Conservation (phyloP, 2,329 filamentous ascomycete genomes). For the Epichloe amarillans region DNA sequence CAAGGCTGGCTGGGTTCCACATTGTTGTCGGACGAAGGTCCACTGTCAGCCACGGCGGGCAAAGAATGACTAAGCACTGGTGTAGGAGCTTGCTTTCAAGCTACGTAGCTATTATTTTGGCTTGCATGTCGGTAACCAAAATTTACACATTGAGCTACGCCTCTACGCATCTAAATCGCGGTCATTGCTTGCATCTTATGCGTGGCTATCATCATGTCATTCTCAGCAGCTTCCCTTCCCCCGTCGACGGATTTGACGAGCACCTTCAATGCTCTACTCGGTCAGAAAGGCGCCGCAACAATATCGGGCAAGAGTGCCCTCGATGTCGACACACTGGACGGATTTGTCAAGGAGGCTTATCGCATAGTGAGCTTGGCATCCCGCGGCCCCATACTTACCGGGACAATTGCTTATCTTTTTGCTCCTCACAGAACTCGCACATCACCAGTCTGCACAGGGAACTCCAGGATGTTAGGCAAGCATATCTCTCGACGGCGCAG, state of each 20-base stretch:
- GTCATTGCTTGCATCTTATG: too few relatives aligned
- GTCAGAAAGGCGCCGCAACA: slow-evolving; percentile 38
- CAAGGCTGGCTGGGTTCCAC: slow-evolving; percentile 17
- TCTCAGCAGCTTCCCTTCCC: slow-evolving; percentile 5
- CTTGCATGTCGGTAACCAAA: not conserved
- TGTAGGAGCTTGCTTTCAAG: not conserved
- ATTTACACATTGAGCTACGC: not conserved
- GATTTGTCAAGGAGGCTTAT: slow-evolving; percentile 88
- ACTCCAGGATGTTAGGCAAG: slow-evolving; percentile 69
- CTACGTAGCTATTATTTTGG: slow-evolving; percentile 1
- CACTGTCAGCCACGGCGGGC: not conserved
- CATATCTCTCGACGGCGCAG: slow-evolving; percentile 75
- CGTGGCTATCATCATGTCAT: slow-evolving; percentile 1
- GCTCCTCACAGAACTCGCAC: slow-evolving; percentile 55
- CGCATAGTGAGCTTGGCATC: slow-evolving; percentile 53
- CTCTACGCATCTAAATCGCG: not conserved
- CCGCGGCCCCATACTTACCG: not conserved
- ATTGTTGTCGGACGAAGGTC: not conserved
- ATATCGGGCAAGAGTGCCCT: slow-evolving; percentile 28
- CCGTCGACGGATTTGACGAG: slow-evolving; percentile 49
- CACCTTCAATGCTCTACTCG: slow-evolving; percentile 53
- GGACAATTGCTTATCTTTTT: not conserved
- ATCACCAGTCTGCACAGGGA: slow-evolving; percentile 70
- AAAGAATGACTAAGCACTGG: slow-evolving; percentile 3
- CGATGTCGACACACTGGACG: slow-evolving; percentile 47